These are phyloP conservation scores for Chamaecrista fasciculata DNA, from an alignment of 306 rosid genomes.

Conservation along the genomic window DNA sequence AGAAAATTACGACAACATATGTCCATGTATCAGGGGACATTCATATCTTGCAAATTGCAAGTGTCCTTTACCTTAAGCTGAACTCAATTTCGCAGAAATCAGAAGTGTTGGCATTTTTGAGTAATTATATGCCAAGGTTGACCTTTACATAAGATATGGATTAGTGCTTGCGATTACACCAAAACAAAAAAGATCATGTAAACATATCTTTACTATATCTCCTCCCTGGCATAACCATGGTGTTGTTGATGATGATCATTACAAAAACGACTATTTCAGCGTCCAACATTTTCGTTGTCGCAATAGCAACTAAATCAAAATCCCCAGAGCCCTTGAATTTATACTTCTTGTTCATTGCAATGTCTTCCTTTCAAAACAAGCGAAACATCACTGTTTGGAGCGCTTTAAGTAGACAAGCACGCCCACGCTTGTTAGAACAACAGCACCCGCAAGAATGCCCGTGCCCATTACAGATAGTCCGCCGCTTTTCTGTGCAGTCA, in stretches of 20 bases:
- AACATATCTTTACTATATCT: background rate
- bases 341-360: background rate
- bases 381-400: conserved; percentile 38
- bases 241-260: background rate
- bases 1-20: background rate
- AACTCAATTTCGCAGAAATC: background rate
- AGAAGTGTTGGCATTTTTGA: conserved; percentile 10
- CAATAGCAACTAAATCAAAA: conserved; percentile 12
- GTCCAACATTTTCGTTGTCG: background rate
- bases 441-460: conserved; percentile 63
- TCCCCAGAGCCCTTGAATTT: background rate
- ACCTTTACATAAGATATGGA: conserved; percentile 11
- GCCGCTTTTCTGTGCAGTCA: conserved; percentile 28
- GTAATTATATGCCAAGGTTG: conserved; percentile 17
- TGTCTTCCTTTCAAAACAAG: conserved; percentile 27
- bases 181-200: background rate
- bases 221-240: background rate
- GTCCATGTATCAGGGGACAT: background rate
- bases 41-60: background rate
- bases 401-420: conserved; percentile 75
- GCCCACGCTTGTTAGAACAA: conserved; percentile 54
- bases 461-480: conserved; percentile 33
- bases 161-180: conserved; percentile 25
- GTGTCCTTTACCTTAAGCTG: background rate
- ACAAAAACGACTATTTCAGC: conserved; percentile 13